A percentile compares a stretch with the other conserved stretches of the same genome.
Conservation (phyloP, 1,284 basidiomycete species). For the Agroathelia rolfsii region DNA sequence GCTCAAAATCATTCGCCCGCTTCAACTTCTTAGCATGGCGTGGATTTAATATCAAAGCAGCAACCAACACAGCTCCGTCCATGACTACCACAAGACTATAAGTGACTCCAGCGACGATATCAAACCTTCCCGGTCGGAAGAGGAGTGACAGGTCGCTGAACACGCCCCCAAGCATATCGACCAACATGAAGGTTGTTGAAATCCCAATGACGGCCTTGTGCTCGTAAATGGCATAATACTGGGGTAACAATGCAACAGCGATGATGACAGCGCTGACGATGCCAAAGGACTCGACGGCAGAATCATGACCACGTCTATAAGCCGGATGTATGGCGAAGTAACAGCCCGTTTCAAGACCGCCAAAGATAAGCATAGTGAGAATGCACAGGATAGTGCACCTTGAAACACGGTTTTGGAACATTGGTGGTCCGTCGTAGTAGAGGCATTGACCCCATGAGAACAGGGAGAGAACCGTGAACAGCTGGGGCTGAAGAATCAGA, state of each 20-base stretch:
- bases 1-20: too few relatives aligned
- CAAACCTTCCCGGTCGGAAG: slow-evolving; percentile 45
- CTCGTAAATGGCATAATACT: slow-evolving; percentile 48
- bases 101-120: slow-evolving; percentile 41
- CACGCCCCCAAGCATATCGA: slow-evolving; percentile 53
- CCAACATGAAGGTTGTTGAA: slow-evolving; percentile 43
- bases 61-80: slow-evolving; percentile 47
- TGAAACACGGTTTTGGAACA: slow-evolving; percentile 26
- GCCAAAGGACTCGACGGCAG: slow-evolving; percentile 53
- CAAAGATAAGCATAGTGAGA: slow-evolving; percentile 32
- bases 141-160: slow-evolving; percentile 63
- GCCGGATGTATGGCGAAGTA: slow-evolving; percentile 54
- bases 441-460: slow-evolving; percentile 62
- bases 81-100: slow-evolving; percentile 42
- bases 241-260: slow-evolving; percentile 48
- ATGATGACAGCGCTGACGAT: slow-evolving; percentile 55
- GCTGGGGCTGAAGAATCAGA: slow-evolving; percentile 66
- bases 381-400: slow-evolving; percentile 22
- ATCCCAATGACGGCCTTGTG: slow-evolving; percentile 48
- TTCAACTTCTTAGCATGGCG: too few relatives aligned
- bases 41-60: slow-evolving; percentile 57
- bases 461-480: slow-evolving; percentile 56
- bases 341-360: slow-evolving; percentile 49
- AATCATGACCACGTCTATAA: slow-evolving; percentile 32
- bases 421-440: slow-evolving; percentile 51